phyloP scores from a whole-genome alignment of 2,329 filamentous ascomycete genomes.

The Tolypocladium endophyticum region DNA sequence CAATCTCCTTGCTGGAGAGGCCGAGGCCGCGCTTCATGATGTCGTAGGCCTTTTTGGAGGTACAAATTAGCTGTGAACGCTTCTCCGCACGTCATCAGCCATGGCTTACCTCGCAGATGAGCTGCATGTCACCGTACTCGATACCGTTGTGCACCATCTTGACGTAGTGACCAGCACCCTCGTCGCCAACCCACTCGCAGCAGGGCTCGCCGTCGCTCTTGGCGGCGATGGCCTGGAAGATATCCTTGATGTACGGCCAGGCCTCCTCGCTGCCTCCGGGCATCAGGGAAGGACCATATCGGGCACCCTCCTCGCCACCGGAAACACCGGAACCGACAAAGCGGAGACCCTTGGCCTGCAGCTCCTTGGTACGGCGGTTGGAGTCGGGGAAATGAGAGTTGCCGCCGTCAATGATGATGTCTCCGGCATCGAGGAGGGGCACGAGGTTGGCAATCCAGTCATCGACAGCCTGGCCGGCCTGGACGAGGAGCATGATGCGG shows the following conservation, averaged over 20 bases:
- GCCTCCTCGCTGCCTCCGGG: slow-evolving; percentile 97
- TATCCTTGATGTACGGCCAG: slow-evolving; percentile 97
- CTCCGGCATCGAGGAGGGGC: slow-evolving; percentile 69
- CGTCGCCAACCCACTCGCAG: slow-evolving; percentile 99
- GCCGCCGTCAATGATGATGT: slow-evolving; percentile 97
- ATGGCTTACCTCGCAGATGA: slow-evolving; percentile 82
- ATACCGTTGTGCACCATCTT: slow-evolving; percentile 99
- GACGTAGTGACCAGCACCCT: slow-evolving; percentile 99
- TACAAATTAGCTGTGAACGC: background rate
- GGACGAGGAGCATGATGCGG: slow-evolving; percentile 96
- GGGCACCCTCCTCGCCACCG: slow-evolving; percentile 97
- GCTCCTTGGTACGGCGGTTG: slow-evolving; percentile 92
- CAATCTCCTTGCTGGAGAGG: slow-evolving; percentile 85
- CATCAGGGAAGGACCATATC: slow-evolving; percentile 96
- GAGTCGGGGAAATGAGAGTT: slow-evolving; percentile 99
- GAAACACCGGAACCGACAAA: slow-evolving; percentile 98
- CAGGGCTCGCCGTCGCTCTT: slow-evolving; percentile 96
- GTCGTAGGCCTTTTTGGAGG: slow-evolving; percentile 70
- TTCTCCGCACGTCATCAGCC: background rate
- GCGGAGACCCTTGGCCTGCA: slow-evolving; percentile 75
- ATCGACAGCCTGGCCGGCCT: slow-evolving; percentile 95
- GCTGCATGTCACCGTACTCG: slow-evolving; percentile 99
- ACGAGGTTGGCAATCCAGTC: slow-evolving; percentile 97
- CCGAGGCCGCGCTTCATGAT: slow-evolving; percentile 98
- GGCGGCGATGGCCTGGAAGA: slow-evolving; percentile 95